These are phyloP conservation scores for Penicillium sp. DNA, from an alignment of 2,329 filamentous ascomycete species.

Conservation along the genomic window DNA sequence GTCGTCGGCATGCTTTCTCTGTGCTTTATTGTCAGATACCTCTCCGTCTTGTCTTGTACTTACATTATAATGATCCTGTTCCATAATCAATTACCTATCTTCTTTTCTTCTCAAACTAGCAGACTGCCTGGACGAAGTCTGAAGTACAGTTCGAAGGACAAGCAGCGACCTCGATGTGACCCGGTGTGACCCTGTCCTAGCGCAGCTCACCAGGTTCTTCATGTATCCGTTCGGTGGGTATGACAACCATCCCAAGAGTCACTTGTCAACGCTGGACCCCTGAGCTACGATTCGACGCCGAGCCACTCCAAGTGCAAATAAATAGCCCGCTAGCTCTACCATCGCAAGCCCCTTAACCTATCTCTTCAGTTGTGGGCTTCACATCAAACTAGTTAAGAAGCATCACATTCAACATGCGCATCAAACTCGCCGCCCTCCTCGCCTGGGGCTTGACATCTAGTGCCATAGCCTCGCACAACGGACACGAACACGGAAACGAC, in stretches of 20 bases:
- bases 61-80: constrained; percentile 25
- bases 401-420: constrained; percentile 9
- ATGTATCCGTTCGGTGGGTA: constrained; percentile 1
- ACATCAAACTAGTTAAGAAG: not conserved
- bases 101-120: not conserved
- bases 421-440: constrained; percentile 9
- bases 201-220: not conserved
- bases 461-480: not conserved
- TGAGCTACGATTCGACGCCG: not conserved
- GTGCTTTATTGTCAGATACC: constrained; percentile 31
- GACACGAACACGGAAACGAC: not conserved
- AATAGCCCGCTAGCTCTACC: not conserved
- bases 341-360: not conserved
- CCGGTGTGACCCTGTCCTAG: constrained; percentile 9
- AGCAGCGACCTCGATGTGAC: constrained; percentile 9
- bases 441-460: constrained; percentile 3
- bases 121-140: not conserved
- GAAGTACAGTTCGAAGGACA: not conserved
- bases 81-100: constrained; percentile 17
- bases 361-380: not conserved
- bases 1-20: constrained; percentile 16
- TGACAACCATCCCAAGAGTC: constrained; percentile 3
- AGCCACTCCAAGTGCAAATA: not conserved
- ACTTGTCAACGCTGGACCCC: not conserved
- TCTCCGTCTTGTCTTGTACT: constrained; percentile 28